Conservation (phyloP, 2,329 filamentous ascomycete genomes). For the Hypoxylon sp. region DNA sequence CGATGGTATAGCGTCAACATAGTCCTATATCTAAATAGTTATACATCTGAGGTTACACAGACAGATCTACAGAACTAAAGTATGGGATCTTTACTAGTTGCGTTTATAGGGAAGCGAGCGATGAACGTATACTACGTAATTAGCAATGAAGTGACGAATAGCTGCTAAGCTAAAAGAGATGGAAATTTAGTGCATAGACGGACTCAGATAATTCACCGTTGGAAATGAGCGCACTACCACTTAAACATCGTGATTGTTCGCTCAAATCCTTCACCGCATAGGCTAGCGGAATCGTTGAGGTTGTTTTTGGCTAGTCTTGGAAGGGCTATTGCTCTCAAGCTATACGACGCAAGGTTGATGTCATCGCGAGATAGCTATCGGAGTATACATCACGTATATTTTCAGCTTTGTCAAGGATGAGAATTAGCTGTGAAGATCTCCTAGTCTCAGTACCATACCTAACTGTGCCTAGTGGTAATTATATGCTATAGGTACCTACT, state of each 20-base stretch:
- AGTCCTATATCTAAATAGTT: background rate
- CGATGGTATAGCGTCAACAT: background rate
- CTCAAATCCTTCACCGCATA: constrained; percentile 7
- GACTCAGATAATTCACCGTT: constrained; percentile 17
- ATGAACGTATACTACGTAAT: constrained; percentile 2
- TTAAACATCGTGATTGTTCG: constrained; percentile 23
- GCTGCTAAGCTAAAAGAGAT: background rate
- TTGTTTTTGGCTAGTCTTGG: background rate
- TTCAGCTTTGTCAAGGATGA: background rate
- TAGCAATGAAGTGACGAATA: background rate
- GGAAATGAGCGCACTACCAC: constrained; percentile 17
- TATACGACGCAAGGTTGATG: background rate
- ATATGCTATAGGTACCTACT: background rate
- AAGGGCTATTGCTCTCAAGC: background rate
- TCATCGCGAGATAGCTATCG: background rate
- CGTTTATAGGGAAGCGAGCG: background rate
- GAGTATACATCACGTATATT: background rate
- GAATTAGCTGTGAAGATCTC: background rate
- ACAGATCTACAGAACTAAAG: constrained; percentile 3
- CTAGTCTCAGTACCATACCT: background rate
- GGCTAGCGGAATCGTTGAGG: background rate
- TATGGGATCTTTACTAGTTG: background rate
- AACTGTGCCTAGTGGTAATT: background rate
- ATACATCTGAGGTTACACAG: constrained; percentile 1
- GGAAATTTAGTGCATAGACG: constrained; percentile 3